phyloP scores from a whole-genome alignment of 805 yeast species.

The Metschnikowia noctiluminum region DNA sequence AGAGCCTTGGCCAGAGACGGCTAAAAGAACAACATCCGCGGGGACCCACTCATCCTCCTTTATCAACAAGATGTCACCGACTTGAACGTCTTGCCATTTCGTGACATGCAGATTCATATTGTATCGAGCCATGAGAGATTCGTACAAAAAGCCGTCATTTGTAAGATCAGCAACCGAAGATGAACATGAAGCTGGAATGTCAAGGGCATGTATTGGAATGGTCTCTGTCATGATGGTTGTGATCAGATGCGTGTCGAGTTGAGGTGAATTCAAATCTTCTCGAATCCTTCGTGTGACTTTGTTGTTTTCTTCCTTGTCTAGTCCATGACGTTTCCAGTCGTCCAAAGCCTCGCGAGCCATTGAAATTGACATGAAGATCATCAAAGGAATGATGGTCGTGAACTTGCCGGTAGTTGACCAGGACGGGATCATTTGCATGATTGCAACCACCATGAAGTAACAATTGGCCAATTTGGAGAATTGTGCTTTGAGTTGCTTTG shows the following conservation, averaged over 20 bases:
- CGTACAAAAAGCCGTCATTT: constrained; percentile 12
- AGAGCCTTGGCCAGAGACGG: constrained; percentile 59
- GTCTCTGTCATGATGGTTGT: constrained; percentile 40
- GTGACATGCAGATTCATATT: constrained; percentile 32
- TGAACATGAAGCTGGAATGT: not conserved
- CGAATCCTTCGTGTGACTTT: constrained; percentile 27
- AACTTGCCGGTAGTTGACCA: constrained; percentile 97
- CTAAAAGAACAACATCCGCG: constrained; percentile 76
- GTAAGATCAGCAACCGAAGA: constrained; percentile 4
- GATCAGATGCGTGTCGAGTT: constrained; percentile 36
- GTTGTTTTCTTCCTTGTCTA: constrained; percentile 82
- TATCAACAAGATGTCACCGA: constrained; percentile 81
- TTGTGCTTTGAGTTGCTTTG: constrained; percentile 85
- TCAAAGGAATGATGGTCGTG: constrained; percentile 87
- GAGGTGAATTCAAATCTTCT: constrained; percentile 28
- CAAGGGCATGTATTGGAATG: constrained; percentile 18
- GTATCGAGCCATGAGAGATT: constrained; percentile 18
- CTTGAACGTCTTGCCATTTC: constrained; percentile 74
- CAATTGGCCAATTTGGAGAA: constrained; percentile 90
- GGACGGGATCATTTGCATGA: constrained; percentile 91
- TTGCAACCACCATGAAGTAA: constrained; percentile 85
- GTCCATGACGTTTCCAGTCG: constrained; percentile 81
- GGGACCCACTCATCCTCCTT: constrained; percentile 89
- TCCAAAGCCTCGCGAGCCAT: constrained; percentile 92
- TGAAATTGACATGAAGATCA: constrained; percentile 83